These are phyloP conservation scores for Hemisphaericaspora lyxosophila DNA, from an alignment of 1,139 yeast species.

Conservation along the genomic window DNA sequence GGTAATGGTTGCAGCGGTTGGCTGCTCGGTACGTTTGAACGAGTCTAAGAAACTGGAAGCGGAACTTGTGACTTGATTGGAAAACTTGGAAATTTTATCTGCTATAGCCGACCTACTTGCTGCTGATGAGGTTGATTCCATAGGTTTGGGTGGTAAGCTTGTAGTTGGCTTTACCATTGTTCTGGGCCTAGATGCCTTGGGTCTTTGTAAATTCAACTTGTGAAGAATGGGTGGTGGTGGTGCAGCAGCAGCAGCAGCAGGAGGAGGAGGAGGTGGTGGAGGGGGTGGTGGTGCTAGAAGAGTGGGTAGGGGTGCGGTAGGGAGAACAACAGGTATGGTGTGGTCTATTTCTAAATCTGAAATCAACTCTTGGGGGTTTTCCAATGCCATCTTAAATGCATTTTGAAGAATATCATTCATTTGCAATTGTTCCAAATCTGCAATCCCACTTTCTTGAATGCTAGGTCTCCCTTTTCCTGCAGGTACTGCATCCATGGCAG, in stretches of 20 bases:
- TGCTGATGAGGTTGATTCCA: neutral
- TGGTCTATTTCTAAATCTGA: slow-evolving; percentile 47
- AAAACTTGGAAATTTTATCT: slow-evolving; percentile 53
- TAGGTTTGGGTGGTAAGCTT: neutral
- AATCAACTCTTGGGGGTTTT: slow-evolving; percentile 57
- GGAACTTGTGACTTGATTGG: neutral
- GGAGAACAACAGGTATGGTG: slow-evolving; percentile 9
- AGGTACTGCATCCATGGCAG: slow-evolving; percentile 17
- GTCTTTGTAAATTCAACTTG: neutral
- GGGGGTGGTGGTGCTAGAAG: slow-evolving; percentile 1
- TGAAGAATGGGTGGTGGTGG: no score
- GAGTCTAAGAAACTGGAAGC: neutral
- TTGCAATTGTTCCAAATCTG: slow-evolving; percentile 51
- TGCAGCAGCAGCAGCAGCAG: neutral
- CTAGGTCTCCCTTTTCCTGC: neutral
- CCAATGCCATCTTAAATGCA: slow-evolving; percentile 72
- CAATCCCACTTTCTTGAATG: slow-evolving; percentile 11
- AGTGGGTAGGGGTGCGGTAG: neutral
- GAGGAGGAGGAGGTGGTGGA: neutral
- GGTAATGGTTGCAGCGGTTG: neutral
- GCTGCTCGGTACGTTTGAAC: neutral
- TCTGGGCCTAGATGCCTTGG: neutral
- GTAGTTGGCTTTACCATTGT: neutral
- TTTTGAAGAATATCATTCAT: slow-evolving; percentile 71
- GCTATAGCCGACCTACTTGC: slow-evolving; percentile 28